These are phyloP conservation scores for Taphrina betulina DNA, from an alignment of 1,139 yeast genomes.

Conservation along the genomic window DNA sequence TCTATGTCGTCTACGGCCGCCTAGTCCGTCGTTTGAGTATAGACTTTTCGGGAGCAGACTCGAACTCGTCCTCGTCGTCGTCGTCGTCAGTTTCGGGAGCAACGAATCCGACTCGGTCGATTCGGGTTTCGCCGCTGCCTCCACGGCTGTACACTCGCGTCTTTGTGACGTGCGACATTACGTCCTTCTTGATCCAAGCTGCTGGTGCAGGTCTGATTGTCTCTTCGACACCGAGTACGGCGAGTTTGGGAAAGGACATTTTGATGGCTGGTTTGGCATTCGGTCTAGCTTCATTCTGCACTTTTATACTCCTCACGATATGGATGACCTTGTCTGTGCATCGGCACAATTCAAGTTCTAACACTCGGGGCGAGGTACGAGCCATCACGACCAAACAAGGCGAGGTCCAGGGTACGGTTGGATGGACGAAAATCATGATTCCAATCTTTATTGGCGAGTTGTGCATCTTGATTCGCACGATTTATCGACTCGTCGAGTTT, in stretches of 20 bases:
- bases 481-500: constrained; percentile 49
- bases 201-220: constrained; percentile 50
- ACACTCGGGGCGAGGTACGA: not conserved
- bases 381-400: not conserved
- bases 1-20: constrained; percentile 26
- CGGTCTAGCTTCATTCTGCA: constrained; percentile 47
- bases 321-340: constrained; percentile 30
- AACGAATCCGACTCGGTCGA: too few relatives aligned
- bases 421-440: constrained; percentile 31
- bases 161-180: constrained; percentile 51
- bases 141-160: constrained; percentile 35
- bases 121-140: not conserved
- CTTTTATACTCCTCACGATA: constrained; percentile 41
- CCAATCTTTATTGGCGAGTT: constrained; percentile 43
- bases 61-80: too few relatives aligned
- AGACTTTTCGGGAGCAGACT: not conserved
- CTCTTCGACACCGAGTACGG: constrained; percentile 2
- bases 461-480: constrained; percentile 49
- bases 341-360: not conserved
- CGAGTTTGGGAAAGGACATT: constrained; percentile 38
- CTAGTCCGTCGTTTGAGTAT: constrained; percentile 20
- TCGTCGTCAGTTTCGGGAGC: too few relatives aligned
- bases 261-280: constrained; percentile 42
- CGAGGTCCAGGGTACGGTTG: not conserved
- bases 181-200: constrained; percentile 49